Conservation (phyloP, 305 asterid species). For the Fraxinus albicans region DNA sequence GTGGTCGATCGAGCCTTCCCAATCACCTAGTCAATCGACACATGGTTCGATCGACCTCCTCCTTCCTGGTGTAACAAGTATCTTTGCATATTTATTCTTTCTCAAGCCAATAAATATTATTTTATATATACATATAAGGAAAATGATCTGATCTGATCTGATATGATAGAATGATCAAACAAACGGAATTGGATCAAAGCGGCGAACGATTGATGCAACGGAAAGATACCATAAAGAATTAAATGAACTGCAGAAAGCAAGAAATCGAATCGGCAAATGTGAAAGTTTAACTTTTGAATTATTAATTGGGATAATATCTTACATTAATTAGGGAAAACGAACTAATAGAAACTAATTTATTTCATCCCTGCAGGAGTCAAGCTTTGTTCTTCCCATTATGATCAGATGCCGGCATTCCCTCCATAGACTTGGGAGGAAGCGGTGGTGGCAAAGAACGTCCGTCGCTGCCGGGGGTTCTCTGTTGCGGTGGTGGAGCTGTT, state of each 20-base stretch:
- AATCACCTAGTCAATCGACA: neutral
- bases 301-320: neutral
- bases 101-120: too few relatives aligned
- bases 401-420: constrained; percentile 33
- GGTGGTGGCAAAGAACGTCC: constrained; percentile 24
- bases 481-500: constrained; percentile 32
- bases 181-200: neutral
- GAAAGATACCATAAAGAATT: neutral
- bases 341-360: constrained; percentile 8
- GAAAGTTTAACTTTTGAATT: constrained; percentile 6
- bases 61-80: too few relatives aligned
- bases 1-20: neutral
- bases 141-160: too few relatives aligned
- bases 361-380: constrained; percentile 25
- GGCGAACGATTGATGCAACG: neutral
- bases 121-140: too few relatives aligned
- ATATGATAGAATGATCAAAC: neutral
- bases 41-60: too few relatives aligned
- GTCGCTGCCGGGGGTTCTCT: constrained; percentile 2
- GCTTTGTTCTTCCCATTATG: constrained; percentile 27
- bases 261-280: neutral
- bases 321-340: constrained; percentile 13
- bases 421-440: constrained; percentile 14
- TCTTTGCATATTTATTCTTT: neutral
- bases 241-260: neutral